Conservation (phyloP, 768 basidiomycete species). For the Suillus plorans region DNA sequence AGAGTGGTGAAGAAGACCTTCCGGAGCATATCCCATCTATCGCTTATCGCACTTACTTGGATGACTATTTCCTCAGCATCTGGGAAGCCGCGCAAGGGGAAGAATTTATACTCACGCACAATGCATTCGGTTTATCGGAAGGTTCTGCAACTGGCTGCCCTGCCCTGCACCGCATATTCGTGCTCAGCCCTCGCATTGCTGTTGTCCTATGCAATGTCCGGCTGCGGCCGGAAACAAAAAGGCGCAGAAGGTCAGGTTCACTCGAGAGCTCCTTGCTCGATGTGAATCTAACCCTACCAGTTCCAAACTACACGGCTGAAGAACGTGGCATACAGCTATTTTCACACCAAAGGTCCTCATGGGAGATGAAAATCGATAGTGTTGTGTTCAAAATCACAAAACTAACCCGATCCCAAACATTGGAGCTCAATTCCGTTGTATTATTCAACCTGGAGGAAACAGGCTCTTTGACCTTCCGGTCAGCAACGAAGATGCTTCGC, state of each 20-base stretch:
- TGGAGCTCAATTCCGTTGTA: conserved; percentile 5
- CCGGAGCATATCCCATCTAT: conserved; percentile 14
- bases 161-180: conserved; percentile 30
- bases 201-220: conserved; percentile 27
- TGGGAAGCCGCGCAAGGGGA: conserved; percentile 34
- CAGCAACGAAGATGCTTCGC: conserved; percentile 6
- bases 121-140: conserved; percentile 36
- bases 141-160: conserved; percentile 23
- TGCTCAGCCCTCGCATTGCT: conserved; percentile 36
- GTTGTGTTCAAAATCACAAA: conserved; percentile 32
- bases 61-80: conserved; percentile 32
- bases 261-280: conserved; percentile 2
- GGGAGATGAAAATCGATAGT: conserved; percentile 17
- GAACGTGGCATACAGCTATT: no score
- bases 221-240: conserved; percentile 9
- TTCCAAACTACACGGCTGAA: neutral
- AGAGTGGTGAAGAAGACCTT: neutral
- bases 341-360: neutral
- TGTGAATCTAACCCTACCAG: neutral
- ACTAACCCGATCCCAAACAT: conserved; percentile 14
- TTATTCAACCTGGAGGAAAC: conserved; percentile 2
- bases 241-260: neutral
- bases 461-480: conserved; percentile 8
- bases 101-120: conserved; percentile 35
- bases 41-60: conserved; percentile 28